Evolutionary conservation across 2,329 filamentous ascomycete species (phyloP), one percentile per base, ranked within the genome.

Genomic region (Fusarium sp.): DNA sequence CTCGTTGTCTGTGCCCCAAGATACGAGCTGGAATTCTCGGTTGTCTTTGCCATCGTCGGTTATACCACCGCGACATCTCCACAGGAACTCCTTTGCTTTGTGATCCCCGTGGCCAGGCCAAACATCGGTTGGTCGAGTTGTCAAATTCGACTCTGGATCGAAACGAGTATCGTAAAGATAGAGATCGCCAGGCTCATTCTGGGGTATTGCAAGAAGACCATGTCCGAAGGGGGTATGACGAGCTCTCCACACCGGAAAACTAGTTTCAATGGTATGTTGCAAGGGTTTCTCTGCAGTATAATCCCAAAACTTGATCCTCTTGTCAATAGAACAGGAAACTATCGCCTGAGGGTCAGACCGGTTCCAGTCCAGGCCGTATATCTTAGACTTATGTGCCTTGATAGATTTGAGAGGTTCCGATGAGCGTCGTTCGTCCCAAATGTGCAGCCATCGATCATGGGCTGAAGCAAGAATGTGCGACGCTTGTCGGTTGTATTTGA

Each of bases 281-380:
- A 92, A 90, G 18, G 84, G 81, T 63, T 92, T 83, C 6, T 88
- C 83, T 18, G 86, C 82, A 54, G 72, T 77, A 71, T 94, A 93
- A 76, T 97, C 91, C 94, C 94, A 97, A 68, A 97, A 91, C 76
- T 96, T 97, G 79, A 97, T 95, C 39, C 91, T 96, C 76, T 91
- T 93, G 76, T 97, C 94, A 47, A 97, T 82, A 2, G 94, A 97
- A 78, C 94, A 97, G 4, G 94, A 97, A 8, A 93, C 88, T 49
- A 97, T 83, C 35, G 88, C 90, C 11, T 88, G 90, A 3, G 88
- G 80, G 46, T 89, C 85, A 14, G 90, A 91, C 50, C 95, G 88
- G 75, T 96, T 96, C 95, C 95, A 97, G 78, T 97, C 95, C 33
- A 97, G 84, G 27, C 95, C 95, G 76, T 97, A 97, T 61, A 97